A percentile compares a stretch with the other conserved stretches of the same genome.
These are phyloP conservation scores for Platanthera guangdongensis DNA, from an alignment of 106 monocot genomes.

Conservation along the genomic window DNA sequence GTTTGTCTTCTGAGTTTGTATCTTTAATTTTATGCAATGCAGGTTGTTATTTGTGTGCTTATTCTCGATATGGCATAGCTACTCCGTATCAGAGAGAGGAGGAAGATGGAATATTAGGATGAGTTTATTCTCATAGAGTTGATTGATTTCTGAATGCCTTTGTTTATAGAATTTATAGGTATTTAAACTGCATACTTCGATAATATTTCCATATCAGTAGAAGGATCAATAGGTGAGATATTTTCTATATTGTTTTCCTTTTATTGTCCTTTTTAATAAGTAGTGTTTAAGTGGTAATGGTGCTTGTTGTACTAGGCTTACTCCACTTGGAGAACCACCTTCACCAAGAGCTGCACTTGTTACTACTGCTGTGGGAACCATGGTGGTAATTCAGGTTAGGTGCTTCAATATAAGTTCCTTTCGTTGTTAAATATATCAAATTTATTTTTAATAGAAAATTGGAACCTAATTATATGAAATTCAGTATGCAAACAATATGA, in stretches of 20 bases:
- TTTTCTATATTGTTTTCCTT: background rate
- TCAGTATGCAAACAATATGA: background rate
- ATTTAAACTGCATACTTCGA: background rate
- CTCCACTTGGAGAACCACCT: slow-evolving; percentile 91
- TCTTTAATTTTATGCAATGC: too few relatives aligned
- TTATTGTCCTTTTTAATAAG: background rate
- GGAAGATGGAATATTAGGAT: background rate
- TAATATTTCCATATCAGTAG: background rate
- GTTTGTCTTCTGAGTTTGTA: too few relatives aligned
- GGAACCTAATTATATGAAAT: background rate
- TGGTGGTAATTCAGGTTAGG: slow-evolving; percentile 96
- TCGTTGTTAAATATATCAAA: background rate
- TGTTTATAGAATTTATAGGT: background rate
- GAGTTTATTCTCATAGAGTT: background rate
- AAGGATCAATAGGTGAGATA: background rate
- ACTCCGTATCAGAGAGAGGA: background rate
- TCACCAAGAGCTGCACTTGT: slow-evolving; percentile 98
- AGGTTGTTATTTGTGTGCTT: too few relatives aligned
- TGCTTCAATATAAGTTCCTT: background rate
- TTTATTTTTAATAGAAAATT: background rate
- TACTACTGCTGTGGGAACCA: slow-evolving; percentile 97
- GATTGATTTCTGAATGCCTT: background rate
- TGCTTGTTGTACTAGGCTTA: slow-evolving; percentile 45
- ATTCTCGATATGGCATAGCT: too few relatives aligned
- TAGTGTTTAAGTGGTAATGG: background rate